phyloP scores from a whole-genome alignment of 495 filamentous ascomycete species.

The Massariosphaeria phaeospora region DNA sequence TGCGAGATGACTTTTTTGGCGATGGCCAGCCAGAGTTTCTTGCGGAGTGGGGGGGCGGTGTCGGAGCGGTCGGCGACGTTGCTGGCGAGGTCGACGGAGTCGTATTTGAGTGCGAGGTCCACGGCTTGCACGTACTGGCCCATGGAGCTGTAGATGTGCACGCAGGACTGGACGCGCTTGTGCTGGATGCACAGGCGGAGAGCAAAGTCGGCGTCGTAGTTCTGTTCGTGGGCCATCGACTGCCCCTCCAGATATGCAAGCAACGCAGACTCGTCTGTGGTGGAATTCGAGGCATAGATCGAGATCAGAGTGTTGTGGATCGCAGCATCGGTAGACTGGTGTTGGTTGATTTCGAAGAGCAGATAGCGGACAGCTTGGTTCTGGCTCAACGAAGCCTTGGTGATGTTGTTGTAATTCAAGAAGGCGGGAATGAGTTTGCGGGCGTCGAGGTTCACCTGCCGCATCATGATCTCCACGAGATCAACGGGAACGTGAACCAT shows the following conservation, averaged over 20 bases:
- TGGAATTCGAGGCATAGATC: constrained; percentile 84
- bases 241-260: constrained; percentile 81
- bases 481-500: constrained; percentile 83
- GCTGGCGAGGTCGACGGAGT: constrained; percentile 82
- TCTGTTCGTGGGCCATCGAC: constrained; percentile 53
- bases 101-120: constrained; percentile 79
- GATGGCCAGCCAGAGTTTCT: constrained; percentile 90
- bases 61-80: constrained; percentile 84
- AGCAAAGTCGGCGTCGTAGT: constrained; percentile 96
- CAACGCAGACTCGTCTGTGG: constrained; percentile 74
- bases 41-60: constrained; percentile 70
- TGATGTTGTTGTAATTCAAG: constrained; percentile 82
- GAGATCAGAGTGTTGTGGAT: constrained; percentile 96
- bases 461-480: constrained; percentile 87
- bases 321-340: constrained; percentile 76
- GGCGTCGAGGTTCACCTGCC: constrained; percentile 81
- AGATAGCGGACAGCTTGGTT: constrained; percentile 96
- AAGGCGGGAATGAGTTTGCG: constrained; percentile 87
- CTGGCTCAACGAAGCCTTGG: constrained; percentile 55
- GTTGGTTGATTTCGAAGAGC: constrained; percentile 84
- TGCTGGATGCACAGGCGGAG: constrained; percentile 92
- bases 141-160: constrained; percentile 96
- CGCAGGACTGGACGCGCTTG: constrained; percentile 82
- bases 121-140: constrained; percentile 88
- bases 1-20: constrained; percentile 87